Evolutionary conservation across 352 stramenopile species (phyloP).

Genomic region (Phytopythium boreale): DNA sequence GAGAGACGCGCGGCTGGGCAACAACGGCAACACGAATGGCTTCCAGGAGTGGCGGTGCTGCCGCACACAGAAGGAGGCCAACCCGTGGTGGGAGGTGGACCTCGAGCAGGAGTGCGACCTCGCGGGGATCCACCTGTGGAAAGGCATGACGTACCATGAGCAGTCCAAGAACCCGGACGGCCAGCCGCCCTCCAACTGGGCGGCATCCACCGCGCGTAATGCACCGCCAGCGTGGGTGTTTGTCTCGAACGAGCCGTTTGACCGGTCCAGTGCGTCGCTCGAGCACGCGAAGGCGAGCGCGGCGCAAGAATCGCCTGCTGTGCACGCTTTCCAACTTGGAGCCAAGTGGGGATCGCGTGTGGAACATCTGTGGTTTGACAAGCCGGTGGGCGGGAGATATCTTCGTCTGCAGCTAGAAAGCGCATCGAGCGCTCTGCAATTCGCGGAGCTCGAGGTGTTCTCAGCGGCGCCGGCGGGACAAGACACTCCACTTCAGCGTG

Average conservation of each 20-base stretch:
- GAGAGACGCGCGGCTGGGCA: slow-evolving; percentile 43
- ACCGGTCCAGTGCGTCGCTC: slow-evolving; percentile 11
- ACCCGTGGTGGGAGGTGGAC: slow-evolving; percentile 77
- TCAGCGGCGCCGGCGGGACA: neutral
- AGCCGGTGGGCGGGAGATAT: slow-evolving; percentile 30
- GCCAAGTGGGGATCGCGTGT: slow-evolving; percentile 23
- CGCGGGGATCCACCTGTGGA: slow-evolving; percentile 59
- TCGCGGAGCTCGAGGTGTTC: slow-evolving; percentile 69
- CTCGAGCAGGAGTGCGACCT: slow-evolving; percentile 32
- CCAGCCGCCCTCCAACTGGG: slow-evolving; percentile 37
- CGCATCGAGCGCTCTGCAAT: slow-evolving; percentile 37
- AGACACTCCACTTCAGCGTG: slow-evolving; percentile 9
- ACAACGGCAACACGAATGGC: slow-evolving; percentile 65
- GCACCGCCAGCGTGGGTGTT: slow-evolving; percentile 51
- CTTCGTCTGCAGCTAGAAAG: slow-evolving; percentile 60
- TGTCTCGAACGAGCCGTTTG: slow-evolving; percentile 46
- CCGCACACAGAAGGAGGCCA: slow-evolving; percentile 50
- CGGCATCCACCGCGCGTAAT: slow-evolving; percentile 21
- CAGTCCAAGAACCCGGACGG: slow-evolving; percentile 39
- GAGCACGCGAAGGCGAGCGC: slow-evolving; percentile 17
- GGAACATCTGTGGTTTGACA: slow-evolving; percentile 19
- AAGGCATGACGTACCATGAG: slow-evolving; percentile 69
- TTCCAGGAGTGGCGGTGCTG: slow-evolving; percentile 67
- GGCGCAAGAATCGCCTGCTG: slow-evolving; percentile 1
- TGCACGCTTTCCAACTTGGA: slow-evolving; percentile 19